Percentiles rank a stretch among this genome's conserved stretches.
phyloP scores from a whole-genome alignment of 371 early-diverging fungal genomes.

The Syncephalis plumigaleata region DNA sequence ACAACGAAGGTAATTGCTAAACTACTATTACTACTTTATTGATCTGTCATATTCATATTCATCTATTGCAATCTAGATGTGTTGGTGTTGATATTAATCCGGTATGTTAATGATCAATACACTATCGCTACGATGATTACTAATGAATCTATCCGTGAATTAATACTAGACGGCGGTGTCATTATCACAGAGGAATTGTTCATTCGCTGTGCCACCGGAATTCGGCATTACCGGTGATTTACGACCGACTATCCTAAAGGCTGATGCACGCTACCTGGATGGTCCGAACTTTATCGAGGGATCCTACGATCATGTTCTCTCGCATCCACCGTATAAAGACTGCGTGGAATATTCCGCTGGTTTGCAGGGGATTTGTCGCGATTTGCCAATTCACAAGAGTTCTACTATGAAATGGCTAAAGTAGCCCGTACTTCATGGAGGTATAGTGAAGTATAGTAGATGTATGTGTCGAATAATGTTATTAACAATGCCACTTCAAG shows the following conservation, averaged over 20 bases:
- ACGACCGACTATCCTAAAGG: slow-evolving; percentile 66
- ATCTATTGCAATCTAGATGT: too few relatives aligned
- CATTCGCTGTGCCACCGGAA: slow-evolving; percentile 53
- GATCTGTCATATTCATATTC: too few relatives aligned
- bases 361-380: slow-evolving; percentile 69
- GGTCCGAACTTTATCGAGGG: slow-evolving; percentile 40
- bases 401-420: slow-evolving; percentile 51
- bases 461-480: background rate
- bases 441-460: slow-evolving; percentile 10
- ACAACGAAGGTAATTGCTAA: slow-evolving; percentile 36
- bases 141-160: background rate
- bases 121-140: background rate
- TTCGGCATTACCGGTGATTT: slow-evolving; percentile 48
- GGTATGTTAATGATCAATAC: slow-evolving; percentile 14
- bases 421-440: slow-evolving; percentile 58
- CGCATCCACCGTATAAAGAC: slow-evolving; percentile 90
- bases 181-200: slow-evolving; percentile 67
- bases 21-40: background rate
- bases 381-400: slow-evolving; percentile 56
- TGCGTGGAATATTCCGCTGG: slow-evolving; percentile 46
- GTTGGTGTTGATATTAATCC: slow-evolving; percentile 84
- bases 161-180: slow-evolving; percentile 48
- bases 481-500: slow-evolving; percentile 14
- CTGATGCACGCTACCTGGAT: slow-evolving; percentile 42
- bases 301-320: slow-evolving; percentile 67